These are phyloP conservation scores for Russula compacta DNA, from an alignment of 768 basidiomycete species.

Conservation along the genomic window DNA sequence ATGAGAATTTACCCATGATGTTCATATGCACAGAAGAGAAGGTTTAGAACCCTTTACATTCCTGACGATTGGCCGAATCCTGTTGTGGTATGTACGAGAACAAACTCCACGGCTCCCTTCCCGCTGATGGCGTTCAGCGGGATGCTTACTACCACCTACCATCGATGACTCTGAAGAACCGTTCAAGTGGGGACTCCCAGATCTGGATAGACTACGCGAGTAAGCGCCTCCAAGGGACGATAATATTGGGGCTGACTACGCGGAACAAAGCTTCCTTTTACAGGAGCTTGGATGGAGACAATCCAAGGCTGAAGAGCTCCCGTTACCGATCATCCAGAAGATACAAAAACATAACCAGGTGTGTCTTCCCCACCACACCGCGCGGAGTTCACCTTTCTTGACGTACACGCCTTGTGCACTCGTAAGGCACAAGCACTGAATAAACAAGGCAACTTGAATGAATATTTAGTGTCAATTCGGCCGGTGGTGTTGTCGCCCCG, in stretches of 20 bases:
- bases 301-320: constrained; percentile 77
- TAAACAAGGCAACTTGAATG: constrained; percentile 66
- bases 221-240: constrained; percentile 32
- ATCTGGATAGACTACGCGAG: constrained; percentile 84
- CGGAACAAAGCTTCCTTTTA: constrained; percentile 47
- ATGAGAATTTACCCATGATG: neutral
- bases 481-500: constrained; percentile 64
- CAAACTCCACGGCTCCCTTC: neutral
- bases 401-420: neutral
- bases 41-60: constrained; percentile 76
- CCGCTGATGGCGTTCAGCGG: constrained; percentile 37
- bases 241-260: constrained; percentile 15
- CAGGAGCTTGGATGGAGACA: constrained; percentile 78
- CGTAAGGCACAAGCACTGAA: constrained; percentile 56
- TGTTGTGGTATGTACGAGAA: constrained; percentile 55
- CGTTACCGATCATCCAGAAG: constrained; percentile 87
- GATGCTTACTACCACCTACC: constrained; percentile 91
- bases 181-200: constrained; percentile 96
- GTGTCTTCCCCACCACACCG: constrained; percentile 18
- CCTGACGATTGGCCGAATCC: constrained; percentile 84
- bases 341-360: constrained; percentile 78
- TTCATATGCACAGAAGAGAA: constrained; percentile 59
- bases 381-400: neutral
- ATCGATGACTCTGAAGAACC: constrained; percentile 88
- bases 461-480: constrained; percentile 60